Evolutionary conservation across 2,329 filamentous ascomycete species (phyloP).

Genomic region (Aureobasidium sp.): DNA sequence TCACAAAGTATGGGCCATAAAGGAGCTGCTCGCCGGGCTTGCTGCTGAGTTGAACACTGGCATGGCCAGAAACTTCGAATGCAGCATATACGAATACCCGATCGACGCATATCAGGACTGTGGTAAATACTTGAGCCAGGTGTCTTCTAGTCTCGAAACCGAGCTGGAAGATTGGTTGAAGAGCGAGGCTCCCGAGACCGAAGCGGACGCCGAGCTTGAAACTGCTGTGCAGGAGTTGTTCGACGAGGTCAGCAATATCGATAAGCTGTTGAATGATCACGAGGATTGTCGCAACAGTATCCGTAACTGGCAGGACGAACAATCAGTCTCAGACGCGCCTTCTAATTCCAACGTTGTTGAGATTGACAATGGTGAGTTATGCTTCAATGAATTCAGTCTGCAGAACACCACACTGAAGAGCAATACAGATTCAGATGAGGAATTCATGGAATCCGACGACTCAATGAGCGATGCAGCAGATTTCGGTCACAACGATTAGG

Average conservation of each 20-base stretch:
- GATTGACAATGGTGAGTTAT: not conserved
- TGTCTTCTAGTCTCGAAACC: not conserved
- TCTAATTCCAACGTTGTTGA: not conserved
- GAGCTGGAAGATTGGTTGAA: slow-evolving; percentile 1
- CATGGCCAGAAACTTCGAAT: not conserved
- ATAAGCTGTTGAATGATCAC: not conserved
- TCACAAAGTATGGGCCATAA: not conserved
- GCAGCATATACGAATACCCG: not conserved
- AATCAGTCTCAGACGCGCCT: not conserved
- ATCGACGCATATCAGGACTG: not conserved
- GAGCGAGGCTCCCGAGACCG: not conserved
- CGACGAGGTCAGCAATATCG: not conserved
- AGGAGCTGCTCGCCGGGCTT: not conserved
- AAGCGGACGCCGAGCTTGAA: not conserved
- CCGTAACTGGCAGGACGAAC: not conserved
- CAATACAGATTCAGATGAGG: not conserved
- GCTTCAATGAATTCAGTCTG: too few relatives aligned
- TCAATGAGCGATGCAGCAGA: not conserved
- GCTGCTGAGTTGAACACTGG: not conserved
- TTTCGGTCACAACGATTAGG: not conserved
- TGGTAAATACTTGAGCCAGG: not conserved
- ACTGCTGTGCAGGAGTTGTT: not conserved
- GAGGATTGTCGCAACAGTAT: not conserved
- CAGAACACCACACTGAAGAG: not conserved
- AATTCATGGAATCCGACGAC: not conserved